Evolutionary conservation across 2,329 filamentous ascomycete species (phyloP).

Genomic region (Aureobasidium sp.): DNA sequence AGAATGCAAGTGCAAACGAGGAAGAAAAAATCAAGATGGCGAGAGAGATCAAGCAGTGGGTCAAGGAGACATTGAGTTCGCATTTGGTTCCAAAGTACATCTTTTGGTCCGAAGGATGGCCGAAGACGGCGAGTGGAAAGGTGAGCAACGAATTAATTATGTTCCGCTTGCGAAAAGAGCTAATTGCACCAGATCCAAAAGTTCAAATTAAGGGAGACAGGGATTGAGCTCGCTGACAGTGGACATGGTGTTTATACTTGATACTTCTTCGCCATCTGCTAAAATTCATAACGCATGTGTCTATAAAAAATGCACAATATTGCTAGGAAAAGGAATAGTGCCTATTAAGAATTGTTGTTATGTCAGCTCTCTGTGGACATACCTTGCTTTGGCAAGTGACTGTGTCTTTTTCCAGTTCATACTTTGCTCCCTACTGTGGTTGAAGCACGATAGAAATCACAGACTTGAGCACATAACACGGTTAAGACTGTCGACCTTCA

Average conservation of each 20-base stretch:
- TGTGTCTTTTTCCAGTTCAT: too few relatives aligned
- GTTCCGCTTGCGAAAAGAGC: not conserved
- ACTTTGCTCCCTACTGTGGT: too few relatives aligned
- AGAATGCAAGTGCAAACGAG: conserved; percentile 26
- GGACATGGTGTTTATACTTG: conserved; percentile 10
- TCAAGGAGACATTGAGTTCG: conserved; percentile 59
- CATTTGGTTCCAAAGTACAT: conserved; percentile 76
- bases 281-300: too few relatives aligned
- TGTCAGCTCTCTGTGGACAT: too few relatives aligned
- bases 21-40: conserved; percentile 27
- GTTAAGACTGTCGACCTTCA: too few relatives aligned
- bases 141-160: not conserved
- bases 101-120: conserved; percentile 79
- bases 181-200: conserved; percentile 60
- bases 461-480: too few relatives aligned
- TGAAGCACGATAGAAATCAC: too few relatives aligned
- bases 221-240: conserved; percentile 38
- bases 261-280: too few relatives aligned
- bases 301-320: too few relatives aligned
- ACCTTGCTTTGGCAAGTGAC: too few relatives aligned
- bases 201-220: conserved; percentile 69
- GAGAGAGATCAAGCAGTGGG: conserved; percentile 62
- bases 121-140: conserved; percentile 93
- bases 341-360: too few relatives aligned
- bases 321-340: too few relatives aligned